These are phyloP conservation scores for Cavenderia fasciculata DNA, from an alignment of 78 protist species.

Conservation along the genomic window DNA sequence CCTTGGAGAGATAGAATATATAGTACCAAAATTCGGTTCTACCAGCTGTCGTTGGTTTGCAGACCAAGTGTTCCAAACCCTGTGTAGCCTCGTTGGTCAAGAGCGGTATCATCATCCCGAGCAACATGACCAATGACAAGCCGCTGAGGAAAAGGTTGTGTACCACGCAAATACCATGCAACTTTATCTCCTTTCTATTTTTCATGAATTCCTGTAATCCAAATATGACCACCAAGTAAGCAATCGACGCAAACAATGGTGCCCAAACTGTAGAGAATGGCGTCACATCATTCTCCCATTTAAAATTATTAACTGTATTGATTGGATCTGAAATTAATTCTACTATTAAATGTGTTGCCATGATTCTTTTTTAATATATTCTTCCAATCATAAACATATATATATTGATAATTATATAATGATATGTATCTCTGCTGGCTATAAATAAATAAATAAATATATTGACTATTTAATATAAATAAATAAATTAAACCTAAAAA, in stretches of 20 bases:
- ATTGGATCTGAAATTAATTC: neutral
- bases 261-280: conserved; percentile 23
- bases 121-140: conserved; percentile 67
- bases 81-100: neutral
- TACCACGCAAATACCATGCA: conserved; percentile 23
- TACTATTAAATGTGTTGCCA: no score
- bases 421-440: no score
- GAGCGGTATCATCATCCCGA: conserved; percentile 46
- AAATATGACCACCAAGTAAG: conserved; percentile 28
- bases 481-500: no score
- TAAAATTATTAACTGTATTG: neutral
- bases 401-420: no score
- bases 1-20: conserved; percentile 80
- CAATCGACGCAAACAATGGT: conserved; percentile 27
- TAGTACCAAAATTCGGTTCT: conserved; percentile 26
- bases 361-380: no score
- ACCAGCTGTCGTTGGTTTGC: conserved; percentile 46
- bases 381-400: no score
- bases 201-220: conserved; percentile 31
- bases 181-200: conserved; percentile 61
- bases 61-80: neutral
- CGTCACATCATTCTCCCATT: conserved; percentile 26
- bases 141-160: conserved; percentile 73
- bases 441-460: no score
- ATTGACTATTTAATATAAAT: no score